Evolutionary conservation across 371 early-diverging fungal species (phyloP).

Genomic region (Saksenaea vasiformis): DNA sequence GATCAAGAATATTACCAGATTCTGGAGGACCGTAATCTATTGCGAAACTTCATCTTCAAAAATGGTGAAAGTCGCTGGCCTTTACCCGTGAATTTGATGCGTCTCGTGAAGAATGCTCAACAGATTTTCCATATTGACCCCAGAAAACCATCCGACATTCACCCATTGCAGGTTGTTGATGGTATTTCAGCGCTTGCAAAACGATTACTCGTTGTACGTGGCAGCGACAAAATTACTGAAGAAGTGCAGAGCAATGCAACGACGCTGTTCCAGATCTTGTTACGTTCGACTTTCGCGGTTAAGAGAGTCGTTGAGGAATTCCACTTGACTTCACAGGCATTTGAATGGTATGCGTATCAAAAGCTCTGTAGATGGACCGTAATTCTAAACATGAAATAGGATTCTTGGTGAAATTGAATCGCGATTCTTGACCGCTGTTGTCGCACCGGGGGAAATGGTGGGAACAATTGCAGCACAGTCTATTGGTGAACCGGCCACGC

Average conservation of each 20-base stretch:
- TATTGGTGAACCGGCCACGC: constrained; percentile 99
- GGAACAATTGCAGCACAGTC: constrained; percentile 99
- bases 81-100: constrained; percentile 88
- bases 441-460: constrained; percentile 99
- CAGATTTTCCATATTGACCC: constrained; percentile 86
- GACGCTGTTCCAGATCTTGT: constrained; percentile 82
- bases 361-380: neutral
- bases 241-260: constrained; percentile 95
- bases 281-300: constrained; percentile 84
- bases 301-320: constrained; percentile 91
- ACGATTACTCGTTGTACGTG: constrained; percentile 82
- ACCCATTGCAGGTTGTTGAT: constrained; percentile 84
- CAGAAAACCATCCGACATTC: constrained; percentile 81
- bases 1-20: constrained; percentile 86
- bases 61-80: constrained; percentile 82
- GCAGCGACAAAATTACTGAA: constrained; percentile 78
- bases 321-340: constrained; percentile 85
- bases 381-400: constrained; percentile 15
- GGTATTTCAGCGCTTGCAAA: constrained; percentile 73
- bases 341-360: constrained; percentile 71
- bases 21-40: constrained; percentile 67
- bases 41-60: constrained; percentile 82
- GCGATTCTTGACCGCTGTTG: constrained; percentile 88
- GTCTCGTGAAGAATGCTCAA: constrained; percentile 91
- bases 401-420: constrained; percentile 92